Evolutionary conservation across 148 eudicot species (phyloP), one percentile per base, ranked within the genome.

Genomic region (Silene conica): DNA sequence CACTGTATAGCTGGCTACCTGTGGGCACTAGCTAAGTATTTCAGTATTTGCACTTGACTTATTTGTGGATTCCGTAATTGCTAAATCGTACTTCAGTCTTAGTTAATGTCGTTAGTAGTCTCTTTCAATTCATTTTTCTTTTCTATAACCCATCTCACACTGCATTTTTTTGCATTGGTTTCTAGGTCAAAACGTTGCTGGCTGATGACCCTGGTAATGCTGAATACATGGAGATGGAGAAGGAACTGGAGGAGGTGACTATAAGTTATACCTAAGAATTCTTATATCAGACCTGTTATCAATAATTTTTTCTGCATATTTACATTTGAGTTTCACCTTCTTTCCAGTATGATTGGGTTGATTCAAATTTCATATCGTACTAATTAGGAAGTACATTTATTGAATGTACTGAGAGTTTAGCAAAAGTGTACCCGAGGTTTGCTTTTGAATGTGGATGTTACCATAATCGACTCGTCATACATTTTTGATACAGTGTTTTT

Each of bases 161-260:
- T n/a, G 7, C 21, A 63, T 67, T 19, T 54, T 45, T 15, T 55
- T 22, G 25, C 61, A 25, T 57, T 34, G 52, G 9, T 31, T 14
- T 60, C 79, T 84, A 96, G 99, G 89, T 96, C 38, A 86, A 87
- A 73, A 78, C 81, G 79, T 88, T 96, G 41, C 83, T 96, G 84
- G 84, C 80, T 64, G 92, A 89, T 76, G 97, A 92, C 38, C 99
- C 96, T 55, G 89, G 85, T 50, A 96, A 96, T 77, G 77, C 91
- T 70, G 99, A 96, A 73, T 92, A 85, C 83, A 81, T 75, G 58
- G 99, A 96, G 76, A 92, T 92, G 97, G 91, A 86, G 74, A 92
- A 87, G 81, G 99, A 96, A 85, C 96, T 96, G 80, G 84, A 73
- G 54, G 99, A 96, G 99, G 99, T 96, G 85, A 83, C 18, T 50